A percentile compares a stretch with the other conserved stretches of the same genome.
Conservation (phyloP, 352 stramenopile species). For the Pilasporangium apinafurcum region DNA sequence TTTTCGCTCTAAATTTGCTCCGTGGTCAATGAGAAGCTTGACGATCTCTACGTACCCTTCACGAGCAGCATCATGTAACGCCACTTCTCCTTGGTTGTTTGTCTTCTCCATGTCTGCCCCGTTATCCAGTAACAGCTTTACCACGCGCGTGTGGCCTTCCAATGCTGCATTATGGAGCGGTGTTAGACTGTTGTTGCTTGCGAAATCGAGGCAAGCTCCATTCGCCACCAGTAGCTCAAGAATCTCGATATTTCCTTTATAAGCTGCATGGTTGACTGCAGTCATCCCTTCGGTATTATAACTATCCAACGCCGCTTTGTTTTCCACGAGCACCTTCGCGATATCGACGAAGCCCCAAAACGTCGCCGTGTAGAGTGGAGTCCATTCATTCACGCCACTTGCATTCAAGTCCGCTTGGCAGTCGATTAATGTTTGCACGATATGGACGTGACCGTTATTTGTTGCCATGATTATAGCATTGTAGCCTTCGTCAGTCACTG, state of each 20-base stretch:
- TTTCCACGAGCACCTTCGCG: not conserved
- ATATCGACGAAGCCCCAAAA: not conserved
- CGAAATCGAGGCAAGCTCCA: not conserved
- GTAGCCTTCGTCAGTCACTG: slow-evolving; percentile 1
- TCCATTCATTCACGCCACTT: not conserved
- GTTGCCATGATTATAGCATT: slow-evolving; percentile 5
- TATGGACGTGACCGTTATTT: slow-evolving; percentile 2
- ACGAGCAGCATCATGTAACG: slow-evolving; percentile 7
- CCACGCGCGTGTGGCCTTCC: slow-evolving; percentile 12
- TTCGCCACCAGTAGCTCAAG: not conserved
- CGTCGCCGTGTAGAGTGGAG: slow-evolving; percentile 3
- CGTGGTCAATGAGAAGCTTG: slow-evolving; percentile 5
- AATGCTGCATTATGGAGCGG: slow-evolving; percentile 17
- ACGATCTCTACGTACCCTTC: slow-evolving; percentile 5
- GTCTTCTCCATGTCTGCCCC: too few species aligned
- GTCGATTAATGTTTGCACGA: slow-evolving; percentile 1
- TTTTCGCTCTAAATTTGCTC: slow-evolving; percentile 4
- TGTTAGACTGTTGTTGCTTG: not conserved
- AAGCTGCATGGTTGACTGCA: slow-evolving; percentile 5
- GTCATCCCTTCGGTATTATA: not conserved
- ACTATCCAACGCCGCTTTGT: not conserved
- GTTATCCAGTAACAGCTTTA: slow-evolving; percentile 9
- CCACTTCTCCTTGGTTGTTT: slow-evolving; percentile 8
- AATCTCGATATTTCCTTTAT: slow-evolving; percentile 1
- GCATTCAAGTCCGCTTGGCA: not conserved